These are phyloP conservation scores for Fusarium tjaetaba DNA, from an alignment of 2,329 filamentous ascomycete species.

Conservation along the genomic window DNA sequence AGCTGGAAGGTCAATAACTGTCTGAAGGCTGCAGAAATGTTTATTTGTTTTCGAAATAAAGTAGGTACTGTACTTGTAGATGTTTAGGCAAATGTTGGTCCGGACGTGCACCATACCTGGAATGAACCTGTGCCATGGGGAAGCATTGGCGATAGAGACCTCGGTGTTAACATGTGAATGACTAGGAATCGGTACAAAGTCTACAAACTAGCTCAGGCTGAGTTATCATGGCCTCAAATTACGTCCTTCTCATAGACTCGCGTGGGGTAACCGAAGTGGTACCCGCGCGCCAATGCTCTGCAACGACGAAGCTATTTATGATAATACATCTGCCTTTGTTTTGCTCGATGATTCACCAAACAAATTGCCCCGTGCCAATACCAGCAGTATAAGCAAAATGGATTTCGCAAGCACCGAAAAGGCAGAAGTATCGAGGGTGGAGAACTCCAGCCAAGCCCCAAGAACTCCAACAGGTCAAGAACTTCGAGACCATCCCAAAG, in stretches of 20 bases:
- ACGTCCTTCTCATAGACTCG: not conserved
- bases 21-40: fast-evolving
- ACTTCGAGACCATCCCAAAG: not conserved
- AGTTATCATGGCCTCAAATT: not conserved
- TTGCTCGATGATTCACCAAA: not conserved
- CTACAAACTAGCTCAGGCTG: too few relatives aligned
- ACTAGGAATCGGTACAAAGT: too few relatives aligned
- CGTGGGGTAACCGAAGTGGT: not conserved
- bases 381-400: not conserved
- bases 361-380: fast-evolving
- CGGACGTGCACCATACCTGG: not conserved
- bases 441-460: not conserved
- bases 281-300: not conserved
- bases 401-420: not conserved
- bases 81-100: fast-evolving
- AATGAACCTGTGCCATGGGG: not conserved
- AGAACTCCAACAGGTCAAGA: not conserved
- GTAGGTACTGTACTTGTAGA: not conserved
- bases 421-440: not conserved
- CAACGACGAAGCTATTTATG: not conserved
- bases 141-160: not conserved
- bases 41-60: fast-evolving
- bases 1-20: fast-evolving
- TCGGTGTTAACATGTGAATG: fast-evolving
- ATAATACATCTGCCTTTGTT: not conserved